A percentile compares a stretch with the other conserved stretches of the same genome.
Evolutionary conservation across 208 protist genomes (phyloP).

Genomic region (Acanthamoeba healyi): DNA sequence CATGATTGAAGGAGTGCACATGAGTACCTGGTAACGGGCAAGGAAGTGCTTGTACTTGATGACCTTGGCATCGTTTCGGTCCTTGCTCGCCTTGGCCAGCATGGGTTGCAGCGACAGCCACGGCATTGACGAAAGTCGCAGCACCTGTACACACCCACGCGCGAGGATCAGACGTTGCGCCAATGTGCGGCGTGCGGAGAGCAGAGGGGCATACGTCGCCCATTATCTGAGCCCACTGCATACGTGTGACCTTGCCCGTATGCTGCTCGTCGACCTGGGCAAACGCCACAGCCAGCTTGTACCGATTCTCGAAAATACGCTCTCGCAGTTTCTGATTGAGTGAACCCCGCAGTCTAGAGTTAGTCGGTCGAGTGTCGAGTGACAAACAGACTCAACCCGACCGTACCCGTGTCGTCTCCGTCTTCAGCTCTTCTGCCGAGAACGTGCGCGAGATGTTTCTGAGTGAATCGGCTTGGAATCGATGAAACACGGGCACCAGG

Average conservation of each 20-base stretch:
- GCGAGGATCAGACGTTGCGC: not conserved
- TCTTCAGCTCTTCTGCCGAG: constrained; percentile 23
- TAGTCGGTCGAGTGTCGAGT: no score
- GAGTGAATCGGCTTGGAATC: constrained; percentile 56
- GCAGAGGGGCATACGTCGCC: not conserved
- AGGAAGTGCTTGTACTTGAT: constrained; percentile 73
- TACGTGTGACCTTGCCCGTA: not conserved
- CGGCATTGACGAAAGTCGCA: constrained; percentile 44
- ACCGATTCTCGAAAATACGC: constrained; percentile 68
- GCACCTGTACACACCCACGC: not conserved
- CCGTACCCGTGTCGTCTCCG: constrained; percentile 25
- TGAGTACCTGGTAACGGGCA: constrained; percentile 23
- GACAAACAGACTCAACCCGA: no score
- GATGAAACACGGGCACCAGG: constrained; percentile 56
- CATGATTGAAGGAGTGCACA: not conserved
- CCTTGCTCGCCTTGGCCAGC: constrained; percentile 43
- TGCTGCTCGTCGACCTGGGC: not conserved
- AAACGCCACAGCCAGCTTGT: constrained; percentile 44
- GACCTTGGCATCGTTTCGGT: constrained; percentile 6
- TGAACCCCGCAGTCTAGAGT: no score
- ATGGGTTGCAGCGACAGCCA: constrained; percentile 45
- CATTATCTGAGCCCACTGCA: constrained; percentile 70
- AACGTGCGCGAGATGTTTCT: constrained; percentile 41
- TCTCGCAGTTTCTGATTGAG: constrained; percentile 50
- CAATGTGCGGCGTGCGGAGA: not conserved